Base-by-base conservation (phyloP, 2,329 filamentous ascomycete species). In the Bipolaris gigantea region DNA sequence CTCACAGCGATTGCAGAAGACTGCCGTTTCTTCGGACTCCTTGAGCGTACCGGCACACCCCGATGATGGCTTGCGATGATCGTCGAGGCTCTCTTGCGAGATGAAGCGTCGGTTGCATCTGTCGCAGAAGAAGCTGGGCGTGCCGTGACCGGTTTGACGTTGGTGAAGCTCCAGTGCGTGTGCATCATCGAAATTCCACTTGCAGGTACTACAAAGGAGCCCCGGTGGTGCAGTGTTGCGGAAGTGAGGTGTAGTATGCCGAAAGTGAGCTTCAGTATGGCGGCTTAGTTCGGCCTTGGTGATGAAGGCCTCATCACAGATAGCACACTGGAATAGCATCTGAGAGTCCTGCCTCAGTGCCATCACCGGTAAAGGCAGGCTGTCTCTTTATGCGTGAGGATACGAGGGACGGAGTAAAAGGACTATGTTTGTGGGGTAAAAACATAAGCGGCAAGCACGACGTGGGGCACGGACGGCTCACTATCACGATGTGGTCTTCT, bases 101-200 rank as follows among this genome's bases (percentile, higher is more conserved):
- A 48, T 8, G 34, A 60, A 59, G 11, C 13, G 9, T 21, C 55
- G 19, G 2, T 36, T 32, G 38, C 57, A 61, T 6, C 52, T 49
- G 3, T 55, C 55, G 35, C 53, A 60, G 10, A 16, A 2, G 19
- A 53, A 32, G 2, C 34, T 15, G 3, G 27, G 6, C 18, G 39
- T 16, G 6, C 23, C 25, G 42, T 70, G 66, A 5, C 59, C 55
- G 10, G 19, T 54, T 16, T 44, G 27, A 13, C 56, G 50, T 32
- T 49, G 44, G 34, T 71, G 69, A 0, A 50, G 27, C 32, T 70
- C 66, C 0, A 71, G 60, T 0, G 57, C 57, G n/a, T 62, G 45
- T 2, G 55, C 53, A 50, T 69, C 63, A 10, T 48, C 23, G 19
- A 67, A 70, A 1, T 35, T 21, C 49, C 55, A 61, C 0, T 40